Conservation (phyloP, 2,329 filamentous ascomycete species). For the Exophiala viscosa region DNA sequence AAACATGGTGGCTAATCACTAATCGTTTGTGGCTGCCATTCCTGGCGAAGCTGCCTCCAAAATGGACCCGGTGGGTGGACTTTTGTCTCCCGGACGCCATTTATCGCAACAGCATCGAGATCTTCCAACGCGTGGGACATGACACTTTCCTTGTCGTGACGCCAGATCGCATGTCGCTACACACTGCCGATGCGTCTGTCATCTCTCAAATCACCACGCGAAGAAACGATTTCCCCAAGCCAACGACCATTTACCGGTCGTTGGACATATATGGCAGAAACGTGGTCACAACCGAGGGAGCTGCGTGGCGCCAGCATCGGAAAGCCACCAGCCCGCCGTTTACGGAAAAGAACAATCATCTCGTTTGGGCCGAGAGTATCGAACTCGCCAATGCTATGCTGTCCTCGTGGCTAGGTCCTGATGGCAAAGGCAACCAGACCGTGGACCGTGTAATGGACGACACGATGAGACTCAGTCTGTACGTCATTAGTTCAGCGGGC, state of each 20-base stretch:
- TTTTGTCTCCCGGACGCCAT: constrained; percentile 30
- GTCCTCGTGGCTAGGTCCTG: constrained; percentile 51
- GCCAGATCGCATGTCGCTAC: constrained; percentile 52
- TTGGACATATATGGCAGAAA: constrained; percentile 68
- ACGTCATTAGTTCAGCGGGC: constrained; percentile 65
- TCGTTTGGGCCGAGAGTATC: constrained; percentile 63
- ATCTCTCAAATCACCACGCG: constrained; percentile 63
- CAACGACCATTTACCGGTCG: constrained; percentile 55
- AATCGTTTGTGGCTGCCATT: constrained; percentile 44
- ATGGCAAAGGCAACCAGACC: constrained; percentile 43
- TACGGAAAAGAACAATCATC: constrained; percentile 68
- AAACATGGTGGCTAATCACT: constrained; percentile 46
- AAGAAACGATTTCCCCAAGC: constrained; percentile 69
- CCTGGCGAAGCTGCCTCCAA: constrained; percentile 39
- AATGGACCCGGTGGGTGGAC: constrained; percentile 45
- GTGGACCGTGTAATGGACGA: constrained; percentile 59
- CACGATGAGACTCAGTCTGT: constrained; percentile 60
- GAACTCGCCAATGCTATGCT: constrained; percentile 63
- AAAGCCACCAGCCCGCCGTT: constrained; percentile 69
- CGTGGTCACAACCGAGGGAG: constrained; percentile 66
- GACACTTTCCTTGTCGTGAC: constrained; percentile 65
- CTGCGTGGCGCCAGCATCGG: constrained; percentile 67
- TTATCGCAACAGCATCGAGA: constrained; percentile 34
- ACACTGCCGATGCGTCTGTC: constrained; percentile 61
- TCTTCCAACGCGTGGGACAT: constrained; percentile 55